These are phyloP conservation scores for Gloeophyllum trabeum DNA, from an alignment of 768 basidiomycete species.

Conservation along the genomic window DNA sequence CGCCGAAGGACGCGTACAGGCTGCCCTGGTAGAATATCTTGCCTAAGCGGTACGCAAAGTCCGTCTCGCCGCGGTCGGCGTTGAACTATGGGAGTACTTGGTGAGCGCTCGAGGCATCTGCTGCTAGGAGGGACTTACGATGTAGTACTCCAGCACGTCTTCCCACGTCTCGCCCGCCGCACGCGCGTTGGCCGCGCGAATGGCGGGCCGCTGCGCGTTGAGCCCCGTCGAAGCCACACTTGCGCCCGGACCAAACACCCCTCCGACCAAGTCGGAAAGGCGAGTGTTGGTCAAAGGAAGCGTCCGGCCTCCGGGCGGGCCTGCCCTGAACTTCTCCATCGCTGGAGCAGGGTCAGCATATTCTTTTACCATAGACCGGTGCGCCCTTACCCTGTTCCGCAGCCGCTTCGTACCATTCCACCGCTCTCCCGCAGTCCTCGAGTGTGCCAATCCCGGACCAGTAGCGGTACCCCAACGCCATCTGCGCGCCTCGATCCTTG, in stretches of 20 bases:
- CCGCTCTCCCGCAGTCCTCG: slow-evolving; percentile 75
- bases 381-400: slow-evolving; percentile 61
- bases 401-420: slow-evolving; percentile 84
- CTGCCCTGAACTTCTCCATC: slow-evolving; percentile 69
- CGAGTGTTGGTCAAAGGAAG: slow-evolving; percentile 73
- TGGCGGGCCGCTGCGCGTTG: slow-evolving; percentile 60
- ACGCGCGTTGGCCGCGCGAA: slow-evolving; percentile 73
- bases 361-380: not conserved
- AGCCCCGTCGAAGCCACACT: slow-evolving; percentile 84
- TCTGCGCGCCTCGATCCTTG: slow-evolving; percentile 69
- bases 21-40: slow-evolving; percentile 95
- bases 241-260: slow-evolving; percentile 91
- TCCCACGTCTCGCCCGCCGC: slow-evolving; percentile 92
- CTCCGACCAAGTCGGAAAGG: slow-evolving; percentile 84
- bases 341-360: slow-evolving; percentile 28
- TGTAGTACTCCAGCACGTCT: slow-evolving; percentile 85
- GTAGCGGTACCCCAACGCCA: slow-evolving; percentile 88
- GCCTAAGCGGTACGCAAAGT: slow-evolving; percentile 88
- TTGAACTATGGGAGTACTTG: slow-evolving; percentile 55
- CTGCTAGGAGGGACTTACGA: slow-evolving; percentile 32
- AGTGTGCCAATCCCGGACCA: slow-evolving; percentile 93
- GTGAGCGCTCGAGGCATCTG: not conserved
- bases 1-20: slow-evolving; percentile 71
- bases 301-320: slow-evolving; percentile 85
- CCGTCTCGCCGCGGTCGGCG: slow-evolving; percentile 82